Conservation (phyloP, 2,329 filamentous ascomycete genomes). For the Trichophyton rubrum region DNA sequence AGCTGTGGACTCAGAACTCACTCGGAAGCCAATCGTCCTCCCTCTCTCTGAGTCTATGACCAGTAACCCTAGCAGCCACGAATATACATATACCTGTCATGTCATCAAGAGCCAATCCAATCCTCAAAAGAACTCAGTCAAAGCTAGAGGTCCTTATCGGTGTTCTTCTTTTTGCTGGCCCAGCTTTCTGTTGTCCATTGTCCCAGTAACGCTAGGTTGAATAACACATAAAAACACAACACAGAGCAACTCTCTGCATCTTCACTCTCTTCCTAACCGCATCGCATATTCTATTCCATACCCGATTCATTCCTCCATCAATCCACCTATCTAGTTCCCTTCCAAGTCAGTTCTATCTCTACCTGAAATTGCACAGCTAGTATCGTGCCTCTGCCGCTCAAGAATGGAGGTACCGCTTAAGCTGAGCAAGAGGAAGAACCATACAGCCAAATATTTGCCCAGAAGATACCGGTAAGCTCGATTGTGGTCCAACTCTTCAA, state of each 20-base stretch:
- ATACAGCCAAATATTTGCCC: neutral
- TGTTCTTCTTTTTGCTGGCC: neutral
- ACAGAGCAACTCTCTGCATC: neutral
- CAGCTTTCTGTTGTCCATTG: neutral
- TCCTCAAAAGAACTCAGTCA: neutral
- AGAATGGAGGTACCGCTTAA: neutral
- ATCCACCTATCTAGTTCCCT: neutral
- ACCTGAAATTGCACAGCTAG: neutral
- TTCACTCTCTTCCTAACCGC: neutral
- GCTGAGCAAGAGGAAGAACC: neutral
- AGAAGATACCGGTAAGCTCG: neutral
- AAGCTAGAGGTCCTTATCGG: neutral
- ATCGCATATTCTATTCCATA: neutral
- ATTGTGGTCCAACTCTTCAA: neutral
- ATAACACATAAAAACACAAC: neutral
- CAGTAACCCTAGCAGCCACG: neutral
- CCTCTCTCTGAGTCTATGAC: neutral
- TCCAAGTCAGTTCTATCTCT: neutral
- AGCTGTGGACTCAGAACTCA: neutral
- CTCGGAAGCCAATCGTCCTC: neutral
- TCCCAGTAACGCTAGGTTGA: neutral
- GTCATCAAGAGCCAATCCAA: neutral
- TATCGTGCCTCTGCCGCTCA: neutral
- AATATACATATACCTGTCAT: neutral
- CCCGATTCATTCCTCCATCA: too few species aligned